phyloP scores from a whole-genome alignment of 106 monocot species.

The Dioscorea zingiberensis region DNA sequence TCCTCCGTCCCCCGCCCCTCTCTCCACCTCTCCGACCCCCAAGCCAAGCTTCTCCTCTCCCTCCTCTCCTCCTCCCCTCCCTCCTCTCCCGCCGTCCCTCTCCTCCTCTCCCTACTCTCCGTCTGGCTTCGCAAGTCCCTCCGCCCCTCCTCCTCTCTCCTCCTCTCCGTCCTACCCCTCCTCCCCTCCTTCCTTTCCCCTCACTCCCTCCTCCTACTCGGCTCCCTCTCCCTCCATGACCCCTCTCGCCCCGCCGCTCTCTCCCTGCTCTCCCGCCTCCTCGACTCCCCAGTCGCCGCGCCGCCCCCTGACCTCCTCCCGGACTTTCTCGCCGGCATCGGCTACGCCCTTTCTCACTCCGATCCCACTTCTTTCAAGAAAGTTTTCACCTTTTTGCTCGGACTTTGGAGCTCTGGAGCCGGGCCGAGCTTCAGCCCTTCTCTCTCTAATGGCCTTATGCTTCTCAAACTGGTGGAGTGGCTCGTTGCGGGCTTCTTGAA shows the following conservation, averaged over 20 bases:
- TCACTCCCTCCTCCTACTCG: conserved; percentile 31
- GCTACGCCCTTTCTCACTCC: conserved; percentile 38
- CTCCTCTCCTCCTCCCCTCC: conserved; percentile 27
- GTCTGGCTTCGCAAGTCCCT: conserved; percentile 40
- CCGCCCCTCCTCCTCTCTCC: conserved; percentile 37
- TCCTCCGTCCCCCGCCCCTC: conserved; percentile 24
- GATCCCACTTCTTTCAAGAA: conserved; percentile 14
- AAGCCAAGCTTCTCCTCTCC: conserved; percentile 50
- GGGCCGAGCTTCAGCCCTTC: background rate
- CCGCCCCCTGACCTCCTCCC: conserved; percentile 19
- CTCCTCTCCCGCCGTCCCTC: conserved; percentile 16
- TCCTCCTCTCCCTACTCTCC: conserved; percentile 51
- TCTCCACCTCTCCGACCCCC: conserved; percentile 56
- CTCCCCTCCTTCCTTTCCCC: conserved; percentile 12
- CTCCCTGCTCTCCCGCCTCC: conserved; percentile 12
- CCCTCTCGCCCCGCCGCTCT: conserved; percentile 1
- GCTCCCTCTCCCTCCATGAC: conserved; percentile 27
- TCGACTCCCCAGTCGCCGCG: conserved; percentile 27
- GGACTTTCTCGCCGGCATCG: conserved; percentile 45
- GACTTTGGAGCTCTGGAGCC: conserved; percentile 24
- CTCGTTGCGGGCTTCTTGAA: conserved; percentile 31
- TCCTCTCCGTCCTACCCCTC: conserved; percentile 3
- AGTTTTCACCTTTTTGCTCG: conserved; percentile 32
- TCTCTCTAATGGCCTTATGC: conserved; percentile 49
- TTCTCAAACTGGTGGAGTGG: conserved; percentile 75